Conservation (phyloP, 495 filamentous ascomycete genomes). For the Penicillium argentinense region DNA sequence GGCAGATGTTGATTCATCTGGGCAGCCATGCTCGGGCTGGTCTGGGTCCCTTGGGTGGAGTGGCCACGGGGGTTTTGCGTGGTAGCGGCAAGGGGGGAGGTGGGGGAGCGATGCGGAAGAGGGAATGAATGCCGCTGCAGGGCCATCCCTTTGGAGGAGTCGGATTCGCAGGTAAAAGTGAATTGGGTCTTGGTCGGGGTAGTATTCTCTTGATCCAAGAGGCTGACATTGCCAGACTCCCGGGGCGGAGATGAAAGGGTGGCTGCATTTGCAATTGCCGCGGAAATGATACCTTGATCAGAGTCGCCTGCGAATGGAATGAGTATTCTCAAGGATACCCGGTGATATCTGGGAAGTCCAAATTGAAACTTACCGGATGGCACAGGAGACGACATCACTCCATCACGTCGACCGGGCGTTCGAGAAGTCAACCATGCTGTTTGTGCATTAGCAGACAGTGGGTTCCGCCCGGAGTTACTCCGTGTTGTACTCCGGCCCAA, state of each 20-base stretch:
- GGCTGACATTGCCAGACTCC: conserved; percentile 71
- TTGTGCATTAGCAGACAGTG: conserved; percentile 51
- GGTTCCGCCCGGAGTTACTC: conserved; percentile 59
- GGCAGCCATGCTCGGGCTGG: conserved; percentile 52
- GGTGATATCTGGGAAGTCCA: neutral
- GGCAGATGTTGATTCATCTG: conserved; percentile 31
- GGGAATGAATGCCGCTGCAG: conserved; percentile 44
- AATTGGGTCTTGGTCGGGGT: conserved; percentile 76
- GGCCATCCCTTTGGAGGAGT: conserved; percentile 63
- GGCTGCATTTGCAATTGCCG: conserved; percentile 86
- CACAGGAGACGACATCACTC: conserved; percentile 38
- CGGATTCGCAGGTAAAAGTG: conserved; percentile 85
- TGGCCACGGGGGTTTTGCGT: conserved; percentile 38
- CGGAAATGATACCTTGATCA: conserved; percentile 79
- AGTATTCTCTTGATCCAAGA: conserved; percentile 67
- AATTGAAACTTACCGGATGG: conserved; percentile 32
- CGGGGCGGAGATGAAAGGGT: conserved; percentile 59
- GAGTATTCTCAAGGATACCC: conserved; percentile 3
- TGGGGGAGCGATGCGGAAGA: conserved; percentile 33
- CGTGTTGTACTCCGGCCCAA: conserved; percentile 59
- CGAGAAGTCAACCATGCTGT: conserved; percentile 37
- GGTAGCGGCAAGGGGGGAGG: conserved; percentile 26
- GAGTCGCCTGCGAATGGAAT: conserved; percentile 31
- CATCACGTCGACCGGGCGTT: conserved; percentile 38
- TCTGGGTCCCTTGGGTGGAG: conserved; percentile 63